phyloP scores from a whole-genome alignment of 805 yeast species.

The Pichia pseudocactophila region DNA sequence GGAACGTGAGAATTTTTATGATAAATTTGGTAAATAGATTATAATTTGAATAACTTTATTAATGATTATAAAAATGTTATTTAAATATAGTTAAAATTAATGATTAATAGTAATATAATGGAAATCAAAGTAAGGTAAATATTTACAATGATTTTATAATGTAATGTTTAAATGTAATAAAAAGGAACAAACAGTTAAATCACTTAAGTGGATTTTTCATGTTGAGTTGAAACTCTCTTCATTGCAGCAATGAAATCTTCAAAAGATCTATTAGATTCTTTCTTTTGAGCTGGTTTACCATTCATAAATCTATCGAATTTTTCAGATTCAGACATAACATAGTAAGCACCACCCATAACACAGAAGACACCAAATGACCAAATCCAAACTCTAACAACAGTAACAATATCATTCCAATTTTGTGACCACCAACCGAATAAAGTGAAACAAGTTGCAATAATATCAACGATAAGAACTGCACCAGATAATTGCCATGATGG shows the following conservation, averaged over 20 bases:
- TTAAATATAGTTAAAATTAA: neutral
- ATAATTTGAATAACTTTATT: neutral
- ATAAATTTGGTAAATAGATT: conserved; percentile 20
- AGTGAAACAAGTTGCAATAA: conserved; percentile 86
- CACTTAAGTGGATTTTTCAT: conserved; percentile 60
- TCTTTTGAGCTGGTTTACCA: conserved; percentile 61
- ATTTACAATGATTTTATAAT: neutral
- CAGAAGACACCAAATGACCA: conserved; percentile 97
- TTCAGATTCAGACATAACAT: conserved; percentile 77
- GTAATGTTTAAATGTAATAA: neutral
- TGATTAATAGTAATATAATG: too few species aligned
- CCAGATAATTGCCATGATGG: conserved; percentile 97
- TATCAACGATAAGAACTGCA: conserved; percentile 85
- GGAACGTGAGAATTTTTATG: conserved; percentile 25
- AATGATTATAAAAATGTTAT: neutral
- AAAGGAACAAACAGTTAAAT: conserved; percentile 9
- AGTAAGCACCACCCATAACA: conserved; percentile 93
- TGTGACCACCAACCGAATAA: conserved; percentile 97
- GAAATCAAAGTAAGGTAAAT: neutral
- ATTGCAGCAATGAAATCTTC: conserved; percentile 78
- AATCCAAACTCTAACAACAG: conserved; percentile 90
- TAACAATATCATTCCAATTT: conserved; percentile 93
- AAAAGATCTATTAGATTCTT: conserved; percentile 50
- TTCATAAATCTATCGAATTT: conserved; percentile 77
- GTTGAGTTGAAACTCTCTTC: conserved; percentile 85